Evolutionary conservation across 2,329 filamentous ascomycete genomes (phyloP).

Genomic region (Alternaria alternata): DNA sequence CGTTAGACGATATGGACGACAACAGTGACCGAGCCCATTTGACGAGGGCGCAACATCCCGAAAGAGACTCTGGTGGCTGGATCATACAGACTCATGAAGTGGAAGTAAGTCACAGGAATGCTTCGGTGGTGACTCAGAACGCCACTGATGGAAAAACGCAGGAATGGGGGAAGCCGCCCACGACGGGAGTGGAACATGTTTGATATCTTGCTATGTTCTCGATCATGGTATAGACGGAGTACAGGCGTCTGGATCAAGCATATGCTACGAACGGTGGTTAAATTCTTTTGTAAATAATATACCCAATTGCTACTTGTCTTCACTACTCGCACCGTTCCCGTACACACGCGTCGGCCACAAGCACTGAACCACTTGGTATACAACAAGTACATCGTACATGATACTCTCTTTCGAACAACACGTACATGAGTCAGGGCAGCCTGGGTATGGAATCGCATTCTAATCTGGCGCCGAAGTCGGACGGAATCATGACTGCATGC

Average conservation of each 20-base stretch:
- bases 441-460: not conserved
- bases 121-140: conserved; percentile 2
- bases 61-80: conserved; percentile 13
- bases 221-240: not conserved
- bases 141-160: conserved; percentile 7
- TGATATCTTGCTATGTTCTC: not conserved
- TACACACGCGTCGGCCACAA: not conserved
- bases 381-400: not conserved
- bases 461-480: not conserved
- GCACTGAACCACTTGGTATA: not conserved
- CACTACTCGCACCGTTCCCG: not conserved
- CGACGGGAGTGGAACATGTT: conserved; percentile 20
- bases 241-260: not conserved
- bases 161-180: conserved; percentile 17
- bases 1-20: conserved; percentile 31
- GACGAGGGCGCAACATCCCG: not conserved
- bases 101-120: conserved; percentile 3
- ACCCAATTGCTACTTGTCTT: not conserved
- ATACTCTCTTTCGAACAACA: not conserved
- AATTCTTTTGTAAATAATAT: conserved; percentile 2
- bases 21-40: conserved; percentile 10
- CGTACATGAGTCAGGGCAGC: not conserved
- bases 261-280: not conserved
- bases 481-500: not conserved
- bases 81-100: conserved; percentile 14